These are phyloP conservation scores for Paracamarosporium sp. DNA, from an alignment of 2,329 filamentous ascomycete species.

Conservation along the genomic window DNA sequence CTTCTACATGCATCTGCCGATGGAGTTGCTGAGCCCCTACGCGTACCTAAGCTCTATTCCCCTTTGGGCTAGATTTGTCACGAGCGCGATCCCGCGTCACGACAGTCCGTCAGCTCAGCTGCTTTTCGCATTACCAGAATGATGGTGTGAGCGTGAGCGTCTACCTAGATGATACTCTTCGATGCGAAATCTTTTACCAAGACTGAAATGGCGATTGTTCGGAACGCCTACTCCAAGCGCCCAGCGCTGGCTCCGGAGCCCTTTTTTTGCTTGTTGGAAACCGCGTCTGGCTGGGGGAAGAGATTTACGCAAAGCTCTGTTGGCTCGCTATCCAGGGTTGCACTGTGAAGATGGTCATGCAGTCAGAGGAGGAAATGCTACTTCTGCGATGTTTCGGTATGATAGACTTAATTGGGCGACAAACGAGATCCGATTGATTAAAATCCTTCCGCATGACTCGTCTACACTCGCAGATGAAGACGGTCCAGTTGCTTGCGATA, in stretches of 20 bases:
- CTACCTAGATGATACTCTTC: background rate
- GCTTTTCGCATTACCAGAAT: background rate
- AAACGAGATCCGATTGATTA: background rate
- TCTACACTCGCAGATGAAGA: background rate
- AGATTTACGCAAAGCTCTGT: background rate
- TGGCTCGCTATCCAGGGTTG: no score
- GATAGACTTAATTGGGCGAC: constrained; percentile 1
- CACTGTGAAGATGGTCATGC: no score
- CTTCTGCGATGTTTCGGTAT: background rate
- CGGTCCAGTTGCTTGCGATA: background rate
- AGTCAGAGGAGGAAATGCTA: no score
- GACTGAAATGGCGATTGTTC: background rate
- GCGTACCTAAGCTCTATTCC: no score
- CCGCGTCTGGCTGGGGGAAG: background rate
- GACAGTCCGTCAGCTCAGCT: background rate
- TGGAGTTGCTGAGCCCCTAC: background rate
- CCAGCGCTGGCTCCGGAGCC: background rate
- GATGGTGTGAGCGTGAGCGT: background rate
- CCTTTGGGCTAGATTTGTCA: background rate
- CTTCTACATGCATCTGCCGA: no score
- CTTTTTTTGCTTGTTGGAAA: background rate
- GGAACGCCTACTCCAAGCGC: background rate
- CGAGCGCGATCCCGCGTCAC: background rate
- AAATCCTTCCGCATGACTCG: background rate
- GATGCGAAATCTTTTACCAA: background rate